These are phyloP conservation scores for Hysterangium stoloniferum DNA, from an alignment of 768 basidiomycete species.

Conservation along the genomic window DNA sequence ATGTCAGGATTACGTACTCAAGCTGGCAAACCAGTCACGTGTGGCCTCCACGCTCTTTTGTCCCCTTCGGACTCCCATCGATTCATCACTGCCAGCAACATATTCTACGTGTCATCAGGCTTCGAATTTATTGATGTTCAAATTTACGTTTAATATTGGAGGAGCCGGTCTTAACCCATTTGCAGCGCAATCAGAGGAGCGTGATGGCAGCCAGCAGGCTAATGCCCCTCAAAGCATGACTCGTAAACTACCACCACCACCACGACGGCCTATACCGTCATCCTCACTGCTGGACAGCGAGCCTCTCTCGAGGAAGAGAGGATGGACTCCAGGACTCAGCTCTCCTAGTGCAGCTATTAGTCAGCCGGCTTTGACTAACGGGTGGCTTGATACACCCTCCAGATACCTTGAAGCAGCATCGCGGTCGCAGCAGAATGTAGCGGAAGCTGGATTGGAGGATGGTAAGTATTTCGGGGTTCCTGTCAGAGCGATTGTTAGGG, in stretches of 20 bases:
- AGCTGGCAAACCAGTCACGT: constrained; percentile 1
- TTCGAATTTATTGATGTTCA: constrained; percentile 11
- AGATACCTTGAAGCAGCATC: constrained; percentile 40
- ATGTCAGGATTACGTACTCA: no score
- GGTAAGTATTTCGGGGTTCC: constrained; percentile 34
- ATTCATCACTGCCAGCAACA: neutral
- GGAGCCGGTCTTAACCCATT: constrained; percentile 6
- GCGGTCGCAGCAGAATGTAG: neutral
- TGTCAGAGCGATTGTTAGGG: neutral
- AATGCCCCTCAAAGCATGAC: neutral
- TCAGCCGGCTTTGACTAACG: constrained; percentile 46
- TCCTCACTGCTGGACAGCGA: constrained; percentile 18
- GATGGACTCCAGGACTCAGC: constrained; percentile 61
- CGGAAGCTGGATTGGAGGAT: constrained; percentile 15
- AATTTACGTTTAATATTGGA: constrained; percentile 10
- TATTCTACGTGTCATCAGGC: neutral
- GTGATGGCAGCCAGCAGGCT: neutral
- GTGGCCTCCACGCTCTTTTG: no score
- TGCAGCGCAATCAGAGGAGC: neutral
- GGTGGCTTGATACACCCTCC: constrained; percentile 64
- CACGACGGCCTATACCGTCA: constrained; percentile 16
- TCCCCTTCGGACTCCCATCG: neutral
- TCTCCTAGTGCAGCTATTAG: constrained; percentile 47
- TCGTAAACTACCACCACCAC: constrained; percentile 5
- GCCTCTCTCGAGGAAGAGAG: constrained; percentile 50